Conservation (phyloP, 495 filamentous ascomycete genomes). For the Aspergillus mulundensis region DNA sequence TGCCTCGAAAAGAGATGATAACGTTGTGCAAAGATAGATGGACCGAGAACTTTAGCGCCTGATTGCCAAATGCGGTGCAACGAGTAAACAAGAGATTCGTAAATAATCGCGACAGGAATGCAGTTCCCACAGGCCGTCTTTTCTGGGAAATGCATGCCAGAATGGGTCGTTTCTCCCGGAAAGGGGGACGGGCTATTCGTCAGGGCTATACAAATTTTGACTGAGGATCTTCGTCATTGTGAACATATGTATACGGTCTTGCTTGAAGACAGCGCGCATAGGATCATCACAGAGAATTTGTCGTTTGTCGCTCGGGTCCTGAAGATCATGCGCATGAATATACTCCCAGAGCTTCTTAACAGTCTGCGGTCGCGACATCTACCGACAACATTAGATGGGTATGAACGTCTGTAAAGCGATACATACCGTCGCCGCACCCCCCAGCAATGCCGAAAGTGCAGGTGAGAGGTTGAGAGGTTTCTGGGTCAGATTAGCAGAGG, state of each 20-base stretch:
- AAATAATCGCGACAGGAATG: slow-evolving; percentile 1
- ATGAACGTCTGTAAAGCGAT: background rate
- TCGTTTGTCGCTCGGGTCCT: slow-evolving; percentile 85
- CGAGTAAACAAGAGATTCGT: slow-evolving; percentile 20
- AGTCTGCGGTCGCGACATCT: slow-evolving; percentile 89
- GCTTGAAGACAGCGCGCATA: slow-evolving; percentile 86
- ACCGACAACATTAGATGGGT: slow-evolving; percentile 4
- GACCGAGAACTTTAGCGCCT: slow-evolving; percentile 14
- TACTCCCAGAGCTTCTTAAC: slow-evolving; percentile 96
- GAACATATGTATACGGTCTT: slow-evolving; percentile 93
- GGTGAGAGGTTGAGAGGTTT: slow-evolving; percentile 65
- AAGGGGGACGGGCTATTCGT: slow-evolving; percentile 44
- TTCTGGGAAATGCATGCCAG: background rate
- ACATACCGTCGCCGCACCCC: slow-evolving; percentile 57
- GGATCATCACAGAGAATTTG: slow-evolving; percentile 90
- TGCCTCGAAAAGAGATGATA: background rate
- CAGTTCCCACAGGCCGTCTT: background rate
- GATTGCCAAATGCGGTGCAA: slow-evolving; percentile 23
- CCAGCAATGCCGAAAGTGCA: slow-evolving; percentile 59
- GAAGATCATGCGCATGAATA: slow-evolving; percentile 79
- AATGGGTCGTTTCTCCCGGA: background rate
- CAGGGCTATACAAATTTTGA: slow-evolving; percentile 60
- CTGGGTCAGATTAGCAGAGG: slow-evolving; percentile 29
- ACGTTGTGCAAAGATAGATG: background rate
- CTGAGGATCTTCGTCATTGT: slow-evolving; percentile 87